Percentiles rank a stretch among this genome's conserved stretches.
These are phyloP conservation scores for Flaveria ramosissima DNA, from an alignment of 129 eudicot species.

Conservation along the genomic window DNA sequence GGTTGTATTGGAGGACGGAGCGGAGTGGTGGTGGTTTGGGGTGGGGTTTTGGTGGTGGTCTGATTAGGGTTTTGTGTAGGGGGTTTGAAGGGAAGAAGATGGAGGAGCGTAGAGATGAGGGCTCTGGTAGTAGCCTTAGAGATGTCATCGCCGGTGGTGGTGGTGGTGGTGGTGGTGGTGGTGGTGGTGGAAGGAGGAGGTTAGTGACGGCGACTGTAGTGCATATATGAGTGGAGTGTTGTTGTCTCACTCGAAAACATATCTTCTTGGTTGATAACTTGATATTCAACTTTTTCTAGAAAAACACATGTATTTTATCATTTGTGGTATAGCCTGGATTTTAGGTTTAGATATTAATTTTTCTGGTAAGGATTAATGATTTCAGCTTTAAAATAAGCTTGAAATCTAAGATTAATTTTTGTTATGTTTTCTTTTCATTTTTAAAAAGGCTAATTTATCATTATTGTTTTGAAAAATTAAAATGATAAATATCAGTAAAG, in stretches of 20 bases:
- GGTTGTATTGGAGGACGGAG: conserved; percentile 81
- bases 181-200: not conserved
- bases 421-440: no score
- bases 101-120: conserved; percentile 37
- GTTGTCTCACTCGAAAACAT: not conserved
- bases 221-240: conserved; percentile 3
- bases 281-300: not conserved
- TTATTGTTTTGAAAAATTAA: no score
- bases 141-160: conserved; percentile 49
- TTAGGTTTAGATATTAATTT: no score
- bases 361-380: no score
- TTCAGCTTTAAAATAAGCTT: no score
- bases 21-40: conserved; percentile 35
- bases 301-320: no score
- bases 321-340: no score
- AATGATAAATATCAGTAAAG: no score
- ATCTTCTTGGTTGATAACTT: not conserved
- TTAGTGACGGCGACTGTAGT: conserved; percentile 21
- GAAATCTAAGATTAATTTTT: no score
- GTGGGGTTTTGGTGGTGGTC: conserved; percentile 43
- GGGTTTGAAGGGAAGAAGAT: conserved; percentile 32
- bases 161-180: not conserved
- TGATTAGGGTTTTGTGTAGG: conserved; percentile 25
- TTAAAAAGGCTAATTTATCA: no score
- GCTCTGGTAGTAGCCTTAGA: conserved; percentile 36